Evolutionary conservation across 2,329 filamentous ascomycete genomes (phyloP).

Genomic region (Curvularia spicifera): DNA sequence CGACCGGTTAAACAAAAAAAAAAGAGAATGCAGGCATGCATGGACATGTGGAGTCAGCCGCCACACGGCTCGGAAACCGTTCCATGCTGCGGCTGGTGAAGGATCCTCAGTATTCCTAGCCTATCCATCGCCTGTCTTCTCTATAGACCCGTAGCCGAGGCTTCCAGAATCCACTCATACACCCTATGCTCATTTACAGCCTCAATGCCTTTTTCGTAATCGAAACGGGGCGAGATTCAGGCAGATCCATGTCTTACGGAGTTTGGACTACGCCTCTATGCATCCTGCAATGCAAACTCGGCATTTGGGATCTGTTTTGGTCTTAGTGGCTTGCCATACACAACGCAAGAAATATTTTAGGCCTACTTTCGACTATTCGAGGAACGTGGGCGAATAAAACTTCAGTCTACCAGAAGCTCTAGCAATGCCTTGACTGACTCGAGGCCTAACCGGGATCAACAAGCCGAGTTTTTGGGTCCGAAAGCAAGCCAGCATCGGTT

Average conservation of each 20-base stretch:
- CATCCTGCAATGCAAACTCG: constrained; percentile 6
- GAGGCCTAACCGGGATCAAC: constrained; percentile 17
- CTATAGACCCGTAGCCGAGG: constrained; percentile 11
- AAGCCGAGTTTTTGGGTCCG: constrained; percentile 13
- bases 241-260: constrained; percentile 17
- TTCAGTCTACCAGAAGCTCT: constrained; percentile 9
- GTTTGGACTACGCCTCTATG: constrained; percentile 8
- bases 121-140: constrained; percentile 13
- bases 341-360: constrained; percentile 11
- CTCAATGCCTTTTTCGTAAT: constrained; percentile 2
- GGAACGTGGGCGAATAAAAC: constrained; percentile 12
- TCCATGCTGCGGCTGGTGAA: constrained; percentile 12
- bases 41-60: constrained; percentile 3
- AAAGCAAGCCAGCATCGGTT: constrained; percentile 4
- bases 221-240: constrained; percentile 16
- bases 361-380: constrained; percentile 11
- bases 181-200: constrained; percentile 13
- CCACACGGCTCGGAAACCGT: constrained; percentile 15
- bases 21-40: not conserved
- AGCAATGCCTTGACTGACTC: constrained; percentile 19
- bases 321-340: constrained; percentile 11
- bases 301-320: constrained; percentile 13
- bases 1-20: constrained; percentile 11
- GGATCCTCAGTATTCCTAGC: constrained; percentile 5
- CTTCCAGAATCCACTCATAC: not conserved